Base-by-base conservation (phyloP, 2,329 filamentous ascomycete species). In the Fusarium sp. region DNA sequence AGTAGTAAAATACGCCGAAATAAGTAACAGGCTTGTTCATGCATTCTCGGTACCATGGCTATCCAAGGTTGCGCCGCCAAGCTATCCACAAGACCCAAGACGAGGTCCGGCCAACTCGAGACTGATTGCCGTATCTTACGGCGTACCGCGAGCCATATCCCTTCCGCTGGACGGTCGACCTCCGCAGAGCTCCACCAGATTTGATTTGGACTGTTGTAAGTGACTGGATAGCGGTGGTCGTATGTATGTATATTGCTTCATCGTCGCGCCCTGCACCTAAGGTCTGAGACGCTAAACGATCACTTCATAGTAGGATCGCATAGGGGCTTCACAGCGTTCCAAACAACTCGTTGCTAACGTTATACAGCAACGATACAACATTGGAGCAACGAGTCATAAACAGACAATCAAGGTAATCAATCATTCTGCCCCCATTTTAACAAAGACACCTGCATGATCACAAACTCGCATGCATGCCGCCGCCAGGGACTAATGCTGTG, bases 371-470 rank as follows among this genome's bases (percentile, higher is more conserved):
- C 35, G 55, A 51, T 20, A 38, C 18, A 58, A 44, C 17, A 42
- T 33, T 48, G n/a, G 59, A 41, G 55, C 31, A 44, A 59, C 69
- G 72, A 75, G 72, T 75, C 72, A 67, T 75, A 62, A 58, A 66
- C 49, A 55, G 35, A 48, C 45, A 51, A 41, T 63, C 47, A 57
- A 41, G 36, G 55, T 57, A 66, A 69, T 64, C 44, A 57, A 62
- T 56, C 72, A 55, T 61, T 70, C 45, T 69, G 51, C 56, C 13
- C 24, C 31, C 68, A 49, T 68, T 67, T 75, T 42, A 65, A 75
- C 63, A 49, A 68, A 77, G 72, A 65, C 72, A 75, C 72, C 68
- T 77, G 76, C 76, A 78, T 78, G 75, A 77, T 77, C 76, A 78
- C 66, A 72, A 68, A 75, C 69, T 75, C 64, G 49, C 67, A 67